Conservation (phyloP, 2,329 filamentous ascomycete species). For the Ophiostoma sp. region DNA sequence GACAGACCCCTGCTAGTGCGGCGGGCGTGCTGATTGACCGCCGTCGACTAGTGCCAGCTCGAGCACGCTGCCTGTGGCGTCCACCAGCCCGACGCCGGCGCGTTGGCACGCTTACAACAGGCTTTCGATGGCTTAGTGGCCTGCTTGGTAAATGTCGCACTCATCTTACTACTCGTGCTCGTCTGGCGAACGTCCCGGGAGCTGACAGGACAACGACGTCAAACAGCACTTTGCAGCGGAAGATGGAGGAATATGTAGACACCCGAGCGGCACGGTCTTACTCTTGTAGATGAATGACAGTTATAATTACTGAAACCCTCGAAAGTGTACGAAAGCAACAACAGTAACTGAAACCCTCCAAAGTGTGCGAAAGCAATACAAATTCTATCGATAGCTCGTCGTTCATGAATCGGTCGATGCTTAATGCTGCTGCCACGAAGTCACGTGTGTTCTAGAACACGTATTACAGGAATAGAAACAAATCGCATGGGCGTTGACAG, state of each 20-base stretch:
- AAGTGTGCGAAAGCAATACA: no score
- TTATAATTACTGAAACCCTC: no score
- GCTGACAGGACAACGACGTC: neutral
- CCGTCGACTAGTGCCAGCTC: neutral
- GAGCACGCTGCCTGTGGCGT: neutral
- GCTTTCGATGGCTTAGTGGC: constrained; percentile 2
- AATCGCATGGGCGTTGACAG: no score
- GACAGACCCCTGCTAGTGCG: neutral
- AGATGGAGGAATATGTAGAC: no score
- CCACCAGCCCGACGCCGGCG: constrained; percentile 3
- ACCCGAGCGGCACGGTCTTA: no score
- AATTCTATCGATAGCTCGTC: neutral
- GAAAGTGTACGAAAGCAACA: no score
- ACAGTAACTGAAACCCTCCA: no score
- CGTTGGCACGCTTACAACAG: constrained; percentile 8
- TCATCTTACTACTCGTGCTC: neutral
- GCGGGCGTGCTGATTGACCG: neutral
- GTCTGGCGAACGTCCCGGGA: neutral
- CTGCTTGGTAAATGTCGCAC: constrained; percentile 3
- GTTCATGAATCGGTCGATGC: neutral
- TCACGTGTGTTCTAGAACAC: constrained; percentile 12
- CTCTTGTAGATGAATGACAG: no score
- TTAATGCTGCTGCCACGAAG: neutral
- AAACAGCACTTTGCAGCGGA: neutral
- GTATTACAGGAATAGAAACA: neutral